Evolutionary conservation across 768 basidiomycete genomes (phyloP).

Genomic region (Dacryopinax spathularia): DNA sequence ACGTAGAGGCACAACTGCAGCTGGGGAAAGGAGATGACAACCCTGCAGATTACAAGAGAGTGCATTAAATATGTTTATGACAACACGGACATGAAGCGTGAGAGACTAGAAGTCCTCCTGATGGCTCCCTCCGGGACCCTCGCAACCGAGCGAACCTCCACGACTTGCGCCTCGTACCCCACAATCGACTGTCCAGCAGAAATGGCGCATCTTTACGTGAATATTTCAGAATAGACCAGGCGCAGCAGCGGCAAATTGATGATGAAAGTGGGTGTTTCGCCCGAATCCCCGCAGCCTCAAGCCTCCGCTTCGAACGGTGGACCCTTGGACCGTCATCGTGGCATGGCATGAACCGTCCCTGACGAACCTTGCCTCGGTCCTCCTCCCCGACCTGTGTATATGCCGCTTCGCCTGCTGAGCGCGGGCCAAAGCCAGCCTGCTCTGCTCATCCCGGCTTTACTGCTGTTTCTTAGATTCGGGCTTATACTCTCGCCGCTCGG

Average conservation of each 20-base stretch:
- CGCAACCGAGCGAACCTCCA: neutral
- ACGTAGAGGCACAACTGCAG: too few species aligned
- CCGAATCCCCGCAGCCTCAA: neutral
- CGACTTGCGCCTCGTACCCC: neutral
- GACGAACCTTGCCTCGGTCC: too few species aligned
- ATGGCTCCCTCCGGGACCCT: too few species aligned
- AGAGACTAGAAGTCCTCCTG: too few species aligned
- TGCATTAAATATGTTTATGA: too few species aligned
- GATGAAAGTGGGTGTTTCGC: neutral
- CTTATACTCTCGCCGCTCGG: slow-evolving; percentile 41
- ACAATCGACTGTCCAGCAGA: neutral
- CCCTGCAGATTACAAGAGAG: too few species aligned
- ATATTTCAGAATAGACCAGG: neutral
- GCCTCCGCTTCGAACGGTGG: neutral
- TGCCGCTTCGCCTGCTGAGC: neutral
- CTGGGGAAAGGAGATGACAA: too few species aligned
- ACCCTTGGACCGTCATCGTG: neutral
- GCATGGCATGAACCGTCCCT: neutral
- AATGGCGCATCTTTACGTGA: slow-evolving; percentile 1
- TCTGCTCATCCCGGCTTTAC: slow-evolving; percentile 4
- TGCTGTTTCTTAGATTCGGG: slow-evolving; percentile 18
- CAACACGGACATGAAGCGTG: too few species aligned
- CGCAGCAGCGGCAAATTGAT: neutral
- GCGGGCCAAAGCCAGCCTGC: neutral
- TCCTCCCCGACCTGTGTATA: too few species aligned